Conservation (phyloP, 2,329 filamentous ascomycete genomes). For the Delphinella strobiligena region DNA sequence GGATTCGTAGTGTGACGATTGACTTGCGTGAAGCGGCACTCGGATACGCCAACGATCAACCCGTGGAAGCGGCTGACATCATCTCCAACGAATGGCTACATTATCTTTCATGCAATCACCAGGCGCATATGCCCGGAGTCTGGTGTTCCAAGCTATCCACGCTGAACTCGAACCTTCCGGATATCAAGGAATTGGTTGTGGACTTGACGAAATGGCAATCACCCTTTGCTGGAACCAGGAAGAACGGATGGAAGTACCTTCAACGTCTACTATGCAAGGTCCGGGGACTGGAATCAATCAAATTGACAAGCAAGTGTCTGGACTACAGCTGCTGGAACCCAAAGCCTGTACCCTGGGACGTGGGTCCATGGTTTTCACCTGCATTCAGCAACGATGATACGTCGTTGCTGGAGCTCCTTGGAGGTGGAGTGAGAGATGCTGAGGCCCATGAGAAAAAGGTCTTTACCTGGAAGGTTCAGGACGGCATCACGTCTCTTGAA, state of each 20-base stretch:
- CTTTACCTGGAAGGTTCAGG: slow-evolving; percentile 1
- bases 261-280: slow-evolving; percentile 1
- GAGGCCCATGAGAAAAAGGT: neutral
- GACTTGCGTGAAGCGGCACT: slow-evolving; percentile 19
- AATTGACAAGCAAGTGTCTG: slow-evolving; percentile 4
- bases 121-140: slow-evolving; percentile 18
- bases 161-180: slow-evolving; percentile 14
- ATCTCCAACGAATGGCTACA: slow-evolving; percentile 22
- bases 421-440: neutral
- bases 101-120: slow-evolving; percentile 17
- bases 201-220: slow-evolving; percentile 7
- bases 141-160: slow-evolving; percentile 10
- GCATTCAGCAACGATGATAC: slow-evolving; percentile 5
- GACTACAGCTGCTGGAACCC: slow-evolving; percentile 2
- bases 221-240: neutral
- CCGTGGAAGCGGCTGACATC: neutral
- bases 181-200: slow-evolving; percentile 4
- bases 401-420: slow-evolving; percentile 5
- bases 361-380: slow-evolving; percentile 7
- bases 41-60: neutral
- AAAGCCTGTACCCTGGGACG: slow-evolving; percentile 5
- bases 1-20: slow-evolving; percentile 24
- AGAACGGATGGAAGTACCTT: slow-evolving; percentile 7
- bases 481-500: slow-evolving; percentile 1
- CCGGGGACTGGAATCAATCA: slow-evolving; percentile 4